phyloP scores from a whole-genome alignment of 2,329 filamentous ascomycete species.

The Epichloe gansuensis region DNA sequence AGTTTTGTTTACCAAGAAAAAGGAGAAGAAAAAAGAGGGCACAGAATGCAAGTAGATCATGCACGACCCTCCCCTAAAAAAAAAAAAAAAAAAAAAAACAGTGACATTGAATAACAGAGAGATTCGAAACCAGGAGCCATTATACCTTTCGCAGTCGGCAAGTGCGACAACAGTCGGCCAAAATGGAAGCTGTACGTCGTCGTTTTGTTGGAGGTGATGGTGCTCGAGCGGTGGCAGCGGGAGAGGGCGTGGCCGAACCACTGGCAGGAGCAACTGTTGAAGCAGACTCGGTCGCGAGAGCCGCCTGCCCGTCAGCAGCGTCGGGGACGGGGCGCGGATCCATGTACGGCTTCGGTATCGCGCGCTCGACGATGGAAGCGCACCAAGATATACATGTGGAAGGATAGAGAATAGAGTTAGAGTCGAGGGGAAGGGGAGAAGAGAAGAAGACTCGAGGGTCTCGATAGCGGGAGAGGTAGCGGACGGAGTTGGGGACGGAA shows the following conservation, averaged over 20 bases:
- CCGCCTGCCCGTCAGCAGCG: constrained; percentile 5
- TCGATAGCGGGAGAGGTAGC: neutral
- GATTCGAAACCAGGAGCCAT: neutral
- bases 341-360: constrained; percentile 7
- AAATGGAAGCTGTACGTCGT: constrained; percentile 16
- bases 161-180: constrained; percentile 24
- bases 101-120: neutral
- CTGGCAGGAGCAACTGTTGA: neutral
- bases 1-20: too few relatives aligned
- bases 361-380: neutral
- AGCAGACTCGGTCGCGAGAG: neutral
- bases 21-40: too few relatives aligned
- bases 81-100: neutral
- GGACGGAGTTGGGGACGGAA: neutral
- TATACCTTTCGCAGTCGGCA: constrained; percentile 27
- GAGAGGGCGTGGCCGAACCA: neutral
- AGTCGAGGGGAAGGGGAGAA: neutral
- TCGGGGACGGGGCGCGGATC: constrained; percentile 6
- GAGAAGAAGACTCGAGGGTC: constrained; percentile 1
- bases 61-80: neutral
- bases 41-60: too few relatives aligned
- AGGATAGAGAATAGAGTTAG: neutral
- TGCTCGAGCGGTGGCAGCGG: constrained; percentile 7
- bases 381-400: constrained; percentile 9
- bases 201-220: constrained; percentile 18